phyloP scores from a whole-genome alignment of 495 filamentous ascomycete genomes.

The Lasiosphaeria hispida region DNA sequence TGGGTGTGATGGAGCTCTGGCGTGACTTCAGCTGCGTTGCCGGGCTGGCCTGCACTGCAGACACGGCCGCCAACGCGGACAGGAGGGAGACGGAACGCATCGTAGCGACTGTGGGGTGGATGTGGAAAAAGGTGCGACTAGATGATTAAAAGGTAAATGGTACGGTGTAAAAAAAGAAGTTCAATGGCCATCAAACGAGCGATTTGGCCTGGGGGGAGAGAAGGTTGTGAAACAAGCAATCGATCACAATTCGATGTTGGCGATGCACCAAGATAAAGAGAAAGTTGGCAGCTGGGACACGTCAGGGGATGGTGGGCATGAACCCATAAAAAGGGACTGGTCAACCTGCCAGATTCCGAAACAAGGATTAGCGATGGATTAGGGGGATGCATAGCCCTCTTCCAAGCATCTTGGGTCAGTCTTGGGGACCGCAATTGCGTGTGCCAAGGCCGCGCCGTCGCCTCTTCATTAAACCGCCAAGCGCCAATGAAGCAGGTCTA shows the following conservation, averaged over 20 bases:
- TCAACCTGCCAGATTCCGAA: slow-evolving; percentile 7
- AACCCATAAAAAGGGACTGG: slow-evolving; percentile 2
- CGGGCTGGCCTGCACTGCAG: slow-evolving; percentile 53
- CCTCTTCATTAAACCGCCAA: background rate
- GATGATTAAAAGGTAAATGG: background rate
- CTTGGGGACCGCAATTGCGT: slow-evolving; percentile 6
- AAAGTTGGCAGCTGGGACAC: background rate
- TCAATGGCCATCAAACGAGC: slow-evolving; percentile 31
- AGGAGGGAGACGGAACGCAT: slow-evolving; percentile 55
- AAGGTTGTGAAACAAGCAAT: slow-evolving; percentile 8
- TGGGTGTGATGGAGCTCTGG: slow-evolving; percentile 42
- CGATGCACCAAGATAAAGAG: slow-evolving; percentile 4
- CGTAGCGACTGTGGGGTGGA: slow-evolving; percentile 18
- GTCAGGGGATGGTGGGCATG: background rate
- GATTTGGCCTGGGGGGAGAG: slow-evolving; percentile 16
- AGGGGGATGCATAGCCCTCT: slow-evolving; percentile 8
- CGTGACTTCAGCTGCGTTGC: slow-evolving; percentile 55
- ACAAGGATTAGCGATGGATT: background rate
- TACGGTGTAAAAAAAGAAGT: background rate
- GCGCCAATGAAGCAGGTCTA: slow-evolving; percentile 4
- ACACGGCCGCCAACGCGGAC: slow-evolving; percentile 54
- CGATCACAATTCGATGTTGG: slow-evolving; percentile 5
- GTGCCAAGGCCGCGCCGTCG: slow-evolving; percentile 7
- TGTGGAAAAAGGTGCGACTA: background rate
- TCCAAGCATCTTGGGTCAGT: slow-evolving; percentile 10